phyloP scores from a whole-genome alignment of 306 rosid species.

The Quercus robur region DNA sequence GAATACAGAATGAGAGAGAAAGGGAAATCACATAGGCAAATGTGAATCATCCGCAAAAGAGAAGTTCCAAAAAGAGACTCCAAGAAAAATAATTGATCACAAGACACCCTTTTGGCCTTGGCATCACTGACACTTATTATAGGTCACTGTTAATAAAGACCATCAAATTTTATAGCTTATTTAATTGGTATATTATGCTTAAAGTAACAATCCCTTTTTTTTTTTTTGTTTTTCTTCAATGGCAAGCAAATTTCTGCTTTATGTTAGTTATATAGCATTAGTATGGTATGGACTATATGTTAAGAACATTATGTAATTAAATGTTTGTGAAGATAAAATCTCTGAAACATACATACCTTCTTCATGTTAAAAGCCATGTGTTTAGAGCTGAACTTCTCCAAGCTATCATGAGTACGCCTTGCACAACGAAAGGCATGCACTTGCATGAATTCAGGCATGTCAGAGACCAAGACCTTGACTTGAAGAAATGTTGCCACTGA shows the following conservation, averaged over 20 bases:
- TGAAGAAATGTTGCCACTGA: constrained; percentile 69
- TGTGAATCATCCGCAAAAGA: constrained; percentile 31
- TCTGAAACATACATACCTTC: constrained; percentile 51
- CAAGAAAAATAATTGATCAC: constrained; percentile 20
- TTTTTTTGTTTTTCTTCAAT: not conserved
- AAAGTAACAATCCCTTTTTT: not conserved
- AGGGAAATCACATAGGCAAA: not conserved
- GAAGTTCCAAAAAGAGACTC: constrained; percentile 50
- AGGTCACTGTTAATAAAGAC: not conserved
- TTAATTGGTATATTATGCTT: not conserved
- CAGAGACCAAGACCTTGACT: constrained; percentile 77
- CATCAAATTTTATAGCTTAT: not conserved
- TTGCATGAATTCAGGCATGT: constrained; percentile 95
- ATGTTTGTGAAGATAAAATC: not conserved
- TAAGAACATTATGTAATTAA: not conserved
- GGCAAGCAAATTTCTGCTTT: not conserved
- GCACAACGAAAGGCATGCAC: constrained; percentile 86
- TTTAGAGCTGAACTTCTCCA: constrained; percentile 74
- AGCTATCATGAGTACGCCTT: constrained; percentile 69
- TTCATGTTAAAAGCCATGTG: constrained; percentile 82
- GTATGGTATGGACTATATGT: not conserved
- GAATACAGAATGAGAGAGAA: not conserved
- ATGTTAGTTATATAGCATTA: not conserved
- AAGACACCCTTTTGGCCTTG: not conserved
- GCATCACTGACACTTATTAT: not conserved